phyloP scores from a whole-genome alignment of 305 asterid genomes.

The Galium porrigens region DNA sequence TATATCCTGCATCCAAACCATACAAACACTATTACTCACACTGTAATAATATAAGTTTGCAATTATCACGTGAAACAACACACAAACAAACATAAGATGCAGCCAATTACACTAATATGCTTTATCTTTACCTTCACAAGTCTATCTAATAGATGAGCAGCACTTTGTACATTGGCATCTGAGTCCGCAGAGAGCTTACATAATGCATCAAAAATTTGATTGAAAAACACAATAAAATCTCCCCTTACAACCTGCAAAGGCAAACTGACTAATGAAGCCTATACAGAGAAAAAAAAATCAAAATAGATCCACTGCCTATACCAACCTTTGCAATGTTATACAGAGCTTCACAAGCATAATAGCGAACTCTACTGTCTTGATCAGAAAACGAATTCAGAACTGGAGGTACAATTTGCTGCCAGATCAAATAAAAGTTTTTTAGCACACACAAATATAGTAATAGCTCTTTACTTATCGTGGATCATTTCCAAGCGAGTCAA shows the following conservation, averaged over 20 bases:
- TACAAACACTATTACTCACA: constrained; percentile 4
- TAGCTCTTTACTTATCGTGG: neutral
- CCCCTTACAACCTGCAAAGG: constrained; percentile 91
- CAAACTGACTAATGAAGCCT: constrained; percentile 17
- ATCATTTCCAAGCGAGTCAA: neutral
- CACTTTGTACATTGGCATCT: constrained; percentile 96
- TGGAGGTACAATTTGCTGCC: constrained; percentile 92
- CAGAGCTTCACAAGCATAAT: constrained; percentile 96
- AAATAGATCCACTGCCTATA: constrained; percentile 3
- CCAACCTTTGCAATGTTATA: constrained; percentile 96
- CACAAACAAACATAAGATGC: neutral
- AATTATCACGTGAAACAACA: neutral
- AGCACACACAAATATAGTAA: constrained; percentile 17
- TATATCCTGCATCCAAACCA: constrained; percentile 54
- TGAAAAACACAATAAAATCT: constrained; percentile 91
- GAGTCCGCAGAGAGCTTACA: constrained; percentile 98
- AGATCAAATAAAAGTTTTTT: constrained; percentile 16
- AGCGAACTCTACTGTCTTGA: constrained; percentile 98
- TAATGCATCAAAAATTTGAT: constrained; percentile 80
- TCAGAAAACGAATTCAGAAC: constrained; percentile 76
- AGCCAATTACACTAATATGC: constrained; percentile 1
- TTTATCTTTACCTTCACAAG: constrained; percentile 67
- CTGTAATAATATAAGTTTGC: neutral
- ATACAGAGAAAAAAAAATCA: constrained; percentile 1
- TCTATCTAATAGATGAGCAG: constrained; percentile 98